Base-by-base conservation (phyloP, 2,329 filamentous ascomycete species). In the Exophiala xenobiotica region DNA sequence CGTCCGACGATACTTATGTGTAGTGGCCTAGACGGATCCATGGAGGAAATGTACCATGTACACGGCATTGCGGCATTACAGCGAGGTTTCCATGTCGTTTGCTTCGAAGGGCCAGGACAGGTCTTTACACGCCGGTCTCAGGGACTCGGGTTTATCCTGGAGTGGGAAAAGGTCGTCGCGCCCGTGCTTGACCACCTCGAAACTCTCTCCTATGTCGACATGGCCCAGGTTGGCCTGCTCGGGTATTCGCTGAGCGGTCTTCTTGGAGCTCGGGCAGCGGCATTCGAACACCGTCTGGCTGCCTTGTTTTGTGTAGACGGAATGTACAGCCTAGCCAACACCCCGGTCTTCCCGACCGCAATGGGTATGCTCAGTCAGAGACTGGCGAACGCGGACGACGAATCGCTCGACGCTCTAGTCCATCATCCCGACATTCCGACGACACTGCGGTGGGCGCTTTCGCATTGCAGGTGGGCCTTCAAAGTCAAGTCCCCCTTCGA, bases 51-150 rank as follows among this genome's bases (percentile, higher is more conserved):
- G 14, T 70, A 70, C 47, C 73, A 76, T 46, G 40, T 60, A 2
- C 59, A 68, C 18, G 72, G 66, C 7, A 58, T 61, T 9, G 55
- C 68, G 0, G 68, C 67, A 0, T 51, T 75, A 1, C 65, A 67
- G 16, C 67, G 74, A 1, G 74, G 74, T 2, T 74, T 65, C 58
- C 75, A 77, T 46, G 65, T 67, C 23, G 65, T 77, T 7, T 70
- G 70, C 0, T 78, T 74, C 54, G 74, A 78, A 39, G 75, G 75
- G 0, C 75, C 74, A 0, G 74, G 74, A 0, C 74, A 78, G 54
- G 65, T 67, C 2, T 69, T 64, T 0, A 68, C 73, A 1, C 68
- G 70, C 7, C 68, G 75, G 1, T 51, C 69, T 0, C 70, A 78
- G 29, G 58, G 65, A 2, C 39, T 75, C 1, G 72, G 70, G 2